Conservation (phyloP, 495 filamentous ascomycete genomes). For the Parachaetomium inaequale region DNA sequence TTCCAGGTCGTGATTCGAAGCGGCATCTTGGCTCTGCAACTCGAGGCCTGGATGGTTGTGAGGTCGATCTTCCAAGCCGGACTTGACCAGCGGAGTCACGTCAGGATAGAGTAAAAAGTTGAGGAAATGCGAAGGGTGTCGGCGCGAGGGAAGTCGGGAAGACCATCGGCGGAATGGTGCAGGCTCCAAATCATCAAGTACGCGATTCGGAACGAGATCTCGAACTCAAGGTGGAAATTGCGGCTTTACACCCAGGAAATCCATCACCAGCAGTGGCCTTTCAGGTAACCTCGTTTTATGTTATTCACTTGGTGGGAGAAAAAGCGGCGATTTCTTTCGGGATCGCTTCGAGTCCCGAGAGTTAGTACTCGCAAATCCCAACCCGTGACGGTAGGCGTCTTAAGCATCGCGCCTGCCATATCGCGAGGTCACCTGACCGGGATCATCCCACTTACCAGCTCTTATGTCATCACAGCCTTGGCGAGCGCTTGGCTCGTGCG, state of each 20-base stretch:
- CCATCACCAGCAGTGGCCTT: not conserved
- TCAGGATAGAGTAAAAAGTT: not conserved
- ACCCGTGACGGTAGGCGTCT: not conserved
- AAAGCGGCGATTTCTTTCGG: not conserved
- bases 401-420: not conserved
- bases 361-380: not conserved
- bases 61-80: not conserved
- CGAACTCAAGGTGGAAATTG: conserved; percentile 3
- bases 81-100: not conserved
- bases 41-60: not conserved
- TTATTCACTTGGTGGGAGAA: not conserved
- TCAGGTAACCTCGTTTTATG: not conserved
- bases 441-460: not conserved
- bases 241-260: not conserved
- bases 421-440: conserved; percentile 23
- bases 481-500: conserved; percentile 4
- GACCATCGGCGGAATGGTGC: not conserved
- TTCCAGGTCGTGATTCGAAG: conserved; percentile 91
- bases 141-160: not conserved
- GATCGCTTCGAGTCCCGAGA: not conserved
- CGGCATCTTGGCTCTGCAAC: conserved; percentile 49
- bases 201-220: not conserved
- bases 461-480: conserved; percentile 16
- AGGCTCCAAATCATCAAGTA: not conserved
- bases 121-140: not conserved